phyloP scores from a whole-genome alignment of 2,329 filamentous ascomycete species.

The Phaeomoniella chlamydospora region DNA sequence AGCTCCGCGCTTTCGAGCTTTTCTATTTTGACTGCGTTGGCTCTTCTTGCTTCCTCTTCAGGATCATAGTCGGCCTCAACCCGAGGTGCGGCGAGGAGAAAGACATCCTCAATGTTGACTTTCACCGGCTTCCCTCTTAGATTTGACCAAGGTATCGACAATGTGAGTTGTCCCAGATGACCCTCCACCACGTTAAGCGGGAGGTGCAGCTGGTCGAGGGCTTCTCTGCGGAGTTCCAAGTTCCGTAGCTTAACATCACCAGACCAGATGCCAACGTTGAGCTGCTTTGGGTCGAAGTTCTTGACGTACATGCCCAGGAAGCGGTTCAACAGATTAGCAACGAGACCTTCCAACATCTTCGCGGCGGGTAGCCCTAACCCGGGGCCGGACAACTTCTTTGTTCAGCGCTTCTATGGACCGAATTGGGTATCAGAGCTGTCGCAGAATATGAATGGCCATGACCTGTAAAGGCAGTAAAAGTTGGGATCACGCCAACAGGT shows the following conservation, averaged over 20 bases:
- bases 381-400: constrained; percentile 36
- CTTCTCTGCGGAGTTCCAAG: constrained; percentile 83
- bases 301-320: constrained; percentile 99
- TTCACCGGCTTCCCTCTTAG: constrained; percentile 86
- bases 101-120: constrained; percentile 93
- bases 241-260: constrained; percentile 93
- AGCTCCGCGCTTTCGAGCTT: constrained; percentile 94
- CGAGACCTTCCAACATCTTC: constrained; percentile 90
- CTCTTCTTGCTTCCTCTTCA: constrained; percentile 76
- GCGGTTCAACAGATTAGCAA: constrained; percentile 93
- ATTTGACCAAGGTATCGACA: constrained; percentile 96
- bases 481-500: not conserved
- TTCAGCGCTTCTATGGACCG: not conserved
- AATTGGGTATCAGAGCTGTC: not conserved
- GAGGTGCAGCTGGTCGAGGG: constrained; percentile 89
- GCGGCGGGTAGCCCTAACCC: constrained; percentile 53
- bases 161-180: constrained; percentile 78
- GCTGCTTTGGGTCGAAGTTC: constrained; percentile 95
- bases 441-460: not conserved
- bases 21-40: constrained; percentile 93
- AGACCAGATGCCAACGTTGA: constrained; percentile 98
- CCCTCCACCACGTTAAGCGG: constrained; percentile 95
- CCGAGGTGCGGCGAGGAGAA: constrained; percentile 83
- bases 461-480: not conserved
- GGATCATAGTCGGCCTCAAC: constrained; percentile 89